phyloP scores from a whole-genome alignment of 2,329 filamentous ascomycete species.

The Calonectria multiphialidica region DNA sequence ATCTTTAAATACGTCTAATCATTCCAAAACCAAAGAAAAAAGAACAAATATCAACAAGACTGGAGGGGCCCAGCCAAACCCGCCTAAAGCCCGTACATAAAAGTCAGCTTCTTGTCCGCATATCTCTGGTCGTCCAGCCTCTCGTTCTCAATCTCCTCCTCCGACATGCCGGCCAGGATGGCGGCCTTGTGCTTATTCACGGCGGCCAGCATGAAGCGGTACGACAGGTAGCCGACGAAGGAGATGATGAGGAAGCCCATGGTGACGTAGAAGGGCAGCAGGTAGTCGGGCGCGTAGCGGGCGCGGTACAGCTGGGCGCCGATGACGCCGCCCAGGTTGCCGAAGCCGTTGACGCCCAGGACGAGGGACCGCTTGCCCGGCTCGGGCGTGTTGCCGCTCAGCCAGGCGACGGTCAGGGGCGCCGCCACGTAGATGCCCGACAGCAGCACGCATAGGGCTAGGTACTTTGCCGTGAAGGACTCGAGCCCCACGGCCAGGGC shows the following conservation, averaged over 20 bases:
- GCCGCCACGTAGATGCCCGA: slow-evolving; percentile 42
- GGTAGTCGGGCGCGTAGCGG: slow-evolving; percentile 37
- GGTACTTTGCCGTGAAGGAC: slow-evolving; percentile 36
- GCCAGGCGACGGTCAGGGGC: slow-evolving; percentile 43
- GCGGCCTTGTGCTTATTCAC: slow-evolving; percentile 37
- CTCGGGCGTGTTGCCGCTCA: slow-evolving; percentile 45
- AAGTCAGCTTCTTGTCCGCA: slow-evolving; percentile 44
- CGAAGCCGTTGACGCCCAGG: slow-evolving; percentile 44
- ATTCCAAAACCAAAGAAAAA: background rate
- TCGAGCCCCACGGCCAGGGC: slow-evolving; percentile 39
- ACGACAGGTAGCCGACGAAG: slow-evolving; percentile 38
- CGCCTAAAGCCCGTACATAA: slow-evolving; percentile 40
- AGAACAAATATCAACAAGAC: no score
- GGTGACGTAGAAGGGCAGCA: slow-evolving; percentile 42
- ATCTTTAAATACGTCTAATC: slow-evolving; percentile 1
- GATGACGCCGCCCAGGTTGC: slow-evolving; percentile 43
- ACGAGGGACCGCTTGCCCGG: slow-evolving; percentile 44
- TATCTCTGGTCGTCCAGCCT: slow-evolving; percentile 40
- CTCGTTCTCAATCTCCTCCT: slow-evolving; percentile 41
- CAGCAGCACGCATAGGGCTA: slow-evolving; percentile 42
- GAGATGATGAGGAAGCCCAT: slow-evolving; percentile 38
- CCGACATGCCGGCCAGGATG: slow-evolving; percentile 33
- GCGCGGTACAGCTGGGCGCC: slow-evolving; percentile 42
- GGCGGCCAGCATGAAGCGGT: slow-evolving; percentile 35
- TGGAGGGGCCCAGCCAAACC: background rate